Percentiles rank a stretch among this genome's conserved stretches.
Conservation (phyloP, 179 eudicot genomes). For the Dionaea muscipula region DNA sequence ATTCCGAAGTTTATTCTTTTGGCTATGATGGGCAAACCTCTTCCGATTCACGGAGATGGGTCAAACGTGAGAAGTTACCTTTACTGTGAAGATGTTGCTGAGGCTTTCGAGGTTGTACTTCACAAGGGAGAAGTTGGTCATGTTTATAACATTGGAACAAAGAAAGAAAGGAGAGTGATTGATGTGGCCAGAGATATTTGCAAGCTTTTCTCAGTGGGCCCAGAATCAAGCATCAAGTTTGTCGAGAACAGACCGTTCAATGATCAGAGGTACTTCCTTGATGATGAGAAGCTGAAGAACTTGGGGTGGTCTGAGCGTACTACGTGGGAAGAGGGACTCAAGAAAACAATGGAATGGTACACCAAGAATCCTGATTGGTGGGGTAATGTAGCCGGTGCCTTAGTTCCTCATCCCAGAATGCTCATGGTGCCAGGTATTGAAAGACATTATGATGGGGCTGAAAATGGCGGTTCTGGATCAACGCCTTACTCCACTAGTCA, state of each 20-base stretch:
- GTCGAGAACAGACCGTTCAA: constrained; percentile 59
- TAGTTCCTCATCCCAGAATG: constrained; percentile 88
- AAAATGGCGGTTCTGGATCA: constrained; percentile 25
- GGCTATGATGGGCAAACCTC: constrained; percentile 38
- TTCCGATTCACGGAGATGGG: constrained; percentile 51
- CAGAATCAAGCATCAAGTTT: constrained; percentile 31
- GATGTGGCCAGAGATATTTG: constrained; percentile 49
- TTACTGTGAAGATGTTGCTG: constrained; percentile 57
- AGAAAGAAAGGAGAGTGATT: constrained; percentile 42
- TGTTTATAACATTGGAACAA: constrained; percentile 47
- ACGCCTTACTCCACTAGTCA: constrained; percentile 22
- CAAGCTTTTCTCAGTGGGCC: constrained; percentile 27
- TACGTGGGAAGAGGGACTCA: constrained; percentile 37
- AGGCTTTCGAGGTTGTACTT: constrained; percentile 46
- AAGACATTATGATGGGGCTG: constrained; percentile 40
- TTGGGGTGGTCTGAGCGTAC: constrained; percentile 47
- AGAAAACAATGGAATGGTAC: constrained; percentile 53
- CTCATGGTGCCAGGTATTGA: constrained; percentile 79
- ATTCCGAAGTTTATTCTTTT: constrained; percentile 53
- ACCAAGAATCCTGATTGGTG: constrained; percentile 65
- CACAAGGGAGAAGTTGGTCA: constrained; percentile 54
- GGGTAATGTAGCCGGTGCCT: constrained; percentile 91
- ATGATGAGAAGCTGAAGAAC: constrained; percentile 32
- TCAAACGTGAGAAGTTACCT: constrained; percentile 40
- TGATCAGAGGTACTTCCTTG: constrained; percentile 56